Evolutionary conservation across 441 rosid genomes (phyloP), one percentile per base, ranked within the genome.

Genomic region (Euphorbia corollata): DNA sequence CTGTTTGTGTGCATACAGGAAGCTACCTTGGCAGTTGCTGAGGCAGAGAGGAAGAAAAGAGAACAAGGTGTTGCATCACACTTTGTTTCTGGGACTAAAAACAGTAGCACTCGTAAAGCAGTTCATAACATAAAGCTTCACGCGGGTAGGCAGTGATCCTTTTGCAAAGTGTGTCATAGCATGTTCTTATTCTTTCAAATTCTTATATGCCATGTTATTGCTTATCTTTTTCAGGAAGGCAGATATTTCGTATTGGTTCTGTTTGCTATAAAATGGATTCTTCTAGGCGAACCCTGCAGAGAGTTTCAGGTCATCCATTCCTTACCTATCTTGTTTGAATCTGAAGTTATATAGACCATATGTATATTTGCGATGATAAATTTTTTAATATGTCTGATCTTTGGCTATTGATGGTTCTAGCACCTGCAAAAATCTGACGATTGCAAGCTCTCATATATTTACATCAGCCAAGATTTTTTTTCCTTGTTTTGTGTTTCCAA

Each of bases 11-110:
- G 43, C 71, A 36, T 76, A 57, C 80, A 94, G 99, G 96, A 89
- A 81, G 98, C 94, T 69, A 88, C 99, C 19, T 67, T 84, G 74
- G 98, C 94, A 32, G 93, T 94, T 79, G 98, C 91, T 76, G 98
- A 86, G 34, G 86, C 82, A 47, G 82, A 85, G 72, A 89, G 78
- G 81, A 83, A 84, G 75, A 89, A 81, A 78, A 82, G 84, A 74
- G 91, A 86, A 80, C 84, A 72, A 59, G 77, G 66, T 69, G 78
- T 69, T 67, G 79, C 74, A 61, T 70, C 76, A 68, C 61, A 61
- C 61, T 67, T 41, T 64, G 74, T 59, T 67, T 63, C 82, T 73
- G 74, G 79, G 76, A 61, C 78, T 32, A 83, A 81, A 77, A 78
- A 63, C 67, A 81, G 77, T 72, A 78, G 69, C 75, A 64, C 80